A percentile compares a stretch with the other conserved stretches of the same genome.
phyloP scores from a whole-genome alignment of 768 basidiomycete species.

The Lanmaoa rubissima region DNA sequence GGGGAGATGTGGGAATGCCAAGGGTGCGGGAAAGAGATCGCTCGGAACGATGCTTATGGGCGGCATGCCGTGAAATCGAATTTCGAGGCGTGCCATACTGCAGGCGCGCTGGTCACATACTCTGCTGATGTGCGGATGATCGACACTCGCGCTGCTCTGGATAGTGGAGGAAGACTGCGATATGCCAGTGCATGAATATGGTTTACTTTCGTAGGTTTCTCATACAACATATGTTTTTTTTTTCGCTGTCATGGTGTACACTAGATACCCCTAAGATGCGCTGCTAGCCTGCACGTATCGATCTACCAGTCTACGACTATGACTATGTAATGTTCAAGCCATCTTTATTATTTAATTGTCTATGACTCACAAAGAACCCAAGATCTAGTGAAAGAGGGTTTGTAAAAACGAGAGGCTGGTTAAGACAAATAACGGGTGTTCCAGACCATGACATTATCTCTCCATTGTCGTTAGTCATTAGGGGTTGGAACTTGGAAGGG shows the following conservation, averaged over 20 bases:
- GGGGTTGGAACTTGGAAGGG: no score
- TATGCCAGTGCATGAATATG: background rate
- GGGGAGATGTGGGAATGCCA: slow-evolving; percentile 15
- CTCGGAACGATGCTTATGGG: slow-evolving; percentile 9
- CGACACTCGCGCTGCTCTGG: slow-evolving; percentile 5
- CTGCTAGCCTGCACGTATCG: background rate
- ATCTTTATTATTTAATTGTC: background rate
- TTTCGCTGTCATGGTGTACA: background rate
- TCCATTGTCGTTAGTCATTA: no score
- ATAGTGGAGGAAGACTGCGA: background rate
- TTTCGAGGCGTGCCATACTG: slow-evolving; percentile 1
- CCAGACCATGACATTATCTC: no score
- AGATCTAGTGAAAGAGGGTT: background rate
- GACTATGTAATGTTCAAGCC: no score
- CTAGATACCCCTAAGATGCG: background rate
- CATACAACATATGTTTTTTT: background rate
- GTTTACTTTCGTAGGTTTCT: no score
- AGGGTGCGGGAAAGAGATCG: slow-evolving; percentile 10
- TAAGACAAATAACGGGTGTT: no score
- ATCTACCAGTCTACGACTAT: background rate
- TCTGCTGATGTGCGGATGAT: background rate
- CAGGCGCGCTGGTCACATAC: slow-evolving; percentile 11
- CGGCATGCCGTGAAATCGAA: slow-evolving; percentile 1
- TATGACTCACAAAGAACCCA: no score
- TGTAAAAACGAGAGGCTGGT: no score